Percentiles rank a stretch among this genome's conserved stretches.
phyloP scores from a whole-genome alignment of 345 rosid genomes.

The Euclidium syriacum region DNA sequence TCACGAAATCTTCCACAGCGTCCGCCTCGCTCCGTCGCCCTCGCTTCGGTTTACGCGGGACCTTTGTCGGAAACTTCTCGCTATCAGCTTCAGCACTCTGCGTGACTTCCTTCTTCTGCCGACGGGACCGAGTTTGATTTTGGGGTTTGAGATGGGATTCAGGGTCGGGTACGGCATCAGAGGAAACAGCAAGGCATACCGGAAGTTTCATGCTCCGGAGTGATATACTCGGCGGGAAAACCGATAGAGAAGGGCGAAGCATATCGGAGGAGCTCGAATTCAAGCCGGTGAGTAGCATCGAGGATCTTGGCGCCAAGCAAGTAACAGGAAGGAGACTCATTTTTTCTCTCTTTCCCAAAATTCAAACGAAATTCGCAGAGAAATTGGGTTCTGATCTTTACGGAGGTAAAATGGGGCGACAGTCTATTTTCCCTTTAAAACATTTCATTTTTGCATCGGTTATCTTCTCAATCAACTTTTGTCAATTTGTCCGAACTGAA shows the following conservation, averaged over 20 bases:
- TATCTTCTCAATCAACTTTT: too few species aligned
- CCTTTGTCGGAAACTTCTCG: slow-evolving; percentile 37
- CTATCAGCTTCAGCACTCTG: slow-evolving; percentile 3
- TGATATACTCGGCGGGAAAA: neutral
- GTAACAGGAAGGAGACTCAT: slow-evolving; percentile 11
- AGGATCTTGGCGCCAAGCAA: slow-evolving; percentile 27
- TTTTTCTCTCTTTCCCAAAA: neutral
- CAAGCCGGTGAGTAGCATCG: neutral
- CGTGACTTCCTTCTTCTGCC: slow-evolving; percentile 14
- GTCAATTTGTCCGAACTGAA: too few species aligned
- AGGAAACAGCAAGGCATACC: slow-evolving; percentile 36
- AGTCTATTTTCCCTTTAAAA: too few species aligned
- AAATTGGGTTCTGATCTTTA: neutral
- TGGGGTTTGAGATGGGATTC: slow-evolving; percentile 30
- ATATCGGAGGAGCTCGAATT: neutral
- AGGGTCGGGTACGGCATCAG: slow-evolving; percentile 36
- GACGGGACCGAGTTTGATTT: slow-evolving; percentile 14
- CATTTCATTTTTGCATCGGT: too few species aligned
- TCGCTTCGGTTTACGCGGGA: slow-evolving; percentile 56
- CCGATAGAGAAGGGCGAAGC: neutral
- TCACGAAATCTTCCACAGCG: slow-evolving; percentile 77
- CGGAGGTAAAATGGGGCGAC: too few species aligned
- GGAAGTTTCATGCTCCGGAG: slow-evolving; percentile 9
- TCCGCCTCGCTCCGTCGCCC: slow-evolving; percentile 78
- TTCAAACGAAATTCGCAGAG: neutral